Conservation (phyloP, 176 grass and related monocot genomes). For the Cenchrus fungigraminus region DNA sequence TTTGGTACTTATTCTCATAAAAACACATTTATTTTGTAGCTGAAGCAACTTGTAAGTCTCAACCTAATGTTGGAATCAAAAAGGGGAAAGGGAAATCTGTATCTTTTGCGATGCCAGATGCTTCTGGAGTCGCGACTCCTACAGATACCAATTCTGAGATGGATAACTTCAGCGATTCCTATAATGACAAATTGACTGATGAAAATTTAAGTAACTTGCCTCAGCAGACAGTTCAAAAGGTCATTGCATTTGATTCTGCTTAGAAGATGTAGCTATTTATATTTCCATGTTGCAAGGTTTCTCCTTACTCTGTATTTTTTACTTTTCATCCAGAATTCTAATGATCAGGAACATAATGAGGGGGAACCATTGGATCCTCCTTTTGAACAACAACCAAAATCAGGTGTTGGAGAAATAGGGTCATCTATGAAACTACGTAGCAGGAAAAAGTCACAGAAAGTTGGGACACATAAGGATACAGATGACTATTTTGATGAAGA, state of each 20-base stretch:
- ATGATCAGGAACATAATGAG: constrained; percentile 35
- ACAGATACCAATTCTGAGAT: constrained; percentile 37
- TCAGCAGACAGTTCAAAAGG: constrained; percentile 36
- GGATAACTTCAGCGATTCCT: constrained; percentile 16
- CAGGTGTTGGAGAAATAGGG: constrained; percentile 18
- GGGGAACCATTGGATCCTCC: constrained; percentile 31
- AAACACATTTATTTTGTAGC: constrained; percentile 39
- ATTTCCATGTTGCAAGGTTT: constrained; percentile 20
- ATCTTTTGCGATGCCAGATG: constrained; percentile 55
- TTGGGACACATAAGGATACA: constrained; percentile 30
- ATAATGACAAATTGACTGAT: constrained; percentile 20
- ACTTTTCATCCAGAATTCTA: constrained; percentile 6
- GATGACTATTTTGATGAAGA: constrained; percentile 44
- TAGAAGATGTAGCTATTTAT: constrained; percentile 3
- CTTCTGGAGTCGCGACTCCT: constrained; percentile 18
- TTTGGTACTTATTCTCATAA: constrained; percentile 29
- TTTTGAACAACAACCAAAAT: constrained; percentile 43
- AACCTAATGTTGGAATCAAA: constrained; percentile 38
- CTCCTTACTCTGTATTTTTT: background rate
- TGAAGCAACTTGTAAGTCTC: constrained; percentile 38
- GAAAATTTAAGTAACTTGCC: constrained; percentile 35
- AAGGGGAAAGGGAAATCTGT: constrained; percentile 55
- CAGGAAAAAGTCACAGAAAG: constrained; percentile 34
- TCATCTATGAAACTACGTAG: constrained; percentile 47
- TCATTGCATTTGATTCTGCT: constrained; percentile 9